phyloP scores from a whole-genome alignment of 805 yeast species.

The Lipomyces kockii region DNA sequence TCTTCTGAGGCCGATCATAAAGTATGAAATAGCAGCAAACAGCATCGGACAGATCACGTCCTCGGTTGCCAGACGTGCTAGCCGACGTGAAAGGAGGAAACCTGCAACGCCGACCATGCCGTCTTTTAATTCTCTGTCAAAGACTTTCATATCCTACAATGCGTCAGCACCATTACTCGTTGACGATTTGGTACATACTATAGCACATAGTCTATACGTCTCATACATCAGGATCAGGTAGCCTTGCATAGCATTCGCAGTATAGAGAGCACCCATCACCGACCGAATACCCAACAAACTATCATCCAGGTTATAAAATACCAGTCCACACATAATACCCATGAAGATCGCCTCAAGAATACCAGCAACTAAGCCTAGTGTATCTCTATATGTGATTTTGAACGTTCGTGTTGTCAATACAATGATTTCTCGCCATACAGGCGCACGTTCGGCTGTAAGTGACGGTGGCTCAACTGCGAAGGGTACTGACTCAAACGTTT shows the following conservation, averaged over 20 bases:
- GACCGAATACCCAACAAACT: conserved; percentile 70
- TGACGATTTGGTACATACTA: conserved; percentile 20
- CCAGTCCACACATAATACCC: conserved; percentile 75
- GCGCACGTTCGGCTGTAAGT: conserved; percentile 46
- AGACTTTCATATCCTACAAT: conserved; percentile 54
- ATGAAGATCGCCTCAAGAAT: conserved; percentile 56
- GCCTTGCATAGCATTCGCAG: conserved; percentile 58
- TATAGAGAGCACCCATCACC: conserved; percentile 56
- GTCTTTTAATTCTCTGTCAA: conserved; percentile 73
- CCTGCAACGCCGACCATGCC: conserved; percentile 69
- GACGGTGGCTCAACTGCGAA: conserved; percentile 25
- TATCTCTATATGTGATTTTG: conserved; percentile 57
- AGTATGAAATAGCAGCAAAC: conserved; percentile 67
- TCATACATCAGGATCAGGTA: conserved; percentile 63
- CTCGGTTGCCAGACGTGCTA: conserved; percentile 69
- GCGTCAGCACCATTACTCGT: not conserved
- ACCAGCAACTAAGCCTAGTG: conserved; percentile 53
- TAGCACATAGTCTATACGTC: conserved; percentile 59
- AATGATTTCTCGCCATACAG: conserved; percentile 50
- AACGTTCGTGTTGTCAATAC: conserved; percentile 55
- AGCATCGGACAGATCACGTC: conserved; percentile 67
- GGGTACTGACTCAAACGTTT: conserved; percentile 6
- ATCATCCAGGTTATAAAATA: conserved; percentile 60
- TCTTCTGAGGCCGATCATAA: conserved; percentile 73
- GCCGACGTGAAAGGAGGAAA: conserved; percentile 65